Evolutionary conservation across 176 grass and related monocot genomes (phyloP).

Genomic region (Leersia perrieri): DNA sequence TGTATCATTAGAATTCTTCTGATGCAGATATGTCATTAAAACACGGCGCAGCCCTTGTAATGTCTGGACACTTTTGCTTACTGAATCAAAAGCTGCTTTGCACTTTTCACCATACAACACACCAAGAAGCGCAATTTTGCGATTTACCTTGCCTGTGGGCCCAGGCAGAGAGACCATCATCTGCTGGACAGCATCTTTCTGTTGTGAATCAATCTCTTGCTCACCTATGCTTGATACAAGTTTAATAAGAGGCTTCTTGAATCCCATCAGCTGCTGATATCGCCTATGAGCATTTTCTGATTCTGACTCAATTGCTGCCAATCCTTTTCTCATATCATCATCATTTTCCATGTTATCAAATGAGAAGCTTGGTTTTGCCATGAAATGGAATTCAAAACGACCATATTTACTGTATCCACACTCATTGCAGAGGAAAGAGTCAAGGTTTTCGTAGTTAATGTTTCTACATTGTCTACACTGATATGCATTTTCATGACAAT

Average conservation of each 20-base stretch:
- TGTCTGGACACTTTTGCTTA: constrained; percentile 96
- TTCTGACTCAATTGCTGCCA: constrained; percentile 89
- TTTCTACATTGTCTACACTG: constrained; percentile 97
- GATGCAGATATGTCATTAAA: constrained; percentile 85
- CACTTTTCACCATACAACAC: constrained; percentile 99
- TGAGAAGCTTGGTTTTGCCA: constrained; percentile 95
- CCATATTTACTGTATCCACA: constrained; percentile 99
- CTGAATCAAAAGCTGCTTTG: constrained; percentile 98
- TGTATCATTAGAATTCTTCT: constrained; percentile 68
- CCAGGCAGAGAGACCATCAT: constrained; percentile 99
- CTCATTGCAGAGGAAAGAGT: constrained; percentile 99
- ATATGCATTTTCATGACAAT: constrained; percentile 99
- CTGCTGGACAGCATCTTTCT: constrained; percentile 97
- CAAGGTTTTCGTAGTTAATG: constrained; percentile 98
- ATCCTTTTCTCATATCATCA: constrained; percentile 96
- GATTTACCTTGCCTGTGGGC: constrained; percentile 92
- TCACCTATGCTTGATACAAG: constrained; percentile 97
- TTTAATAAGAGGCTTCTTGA: constrained; percentile 97
- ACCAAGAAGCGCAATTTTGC: constrained; percentile 95
- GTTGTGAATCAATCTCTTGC: constrained; percentile 90
- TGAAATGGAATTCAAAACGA: constrained; percentile 99
- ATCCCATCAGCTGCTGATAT: constrained; percentile 95
- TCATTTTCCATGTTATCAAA: constrained; percentile 99
- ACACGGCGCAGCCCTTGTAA: constrained; percentile 86
- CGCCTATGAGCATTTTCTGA: constrained; percentile 98